Base-by-base conservation (phyloP, 768 basidiomycete species). In the Tremella fuciformis region DNA sequence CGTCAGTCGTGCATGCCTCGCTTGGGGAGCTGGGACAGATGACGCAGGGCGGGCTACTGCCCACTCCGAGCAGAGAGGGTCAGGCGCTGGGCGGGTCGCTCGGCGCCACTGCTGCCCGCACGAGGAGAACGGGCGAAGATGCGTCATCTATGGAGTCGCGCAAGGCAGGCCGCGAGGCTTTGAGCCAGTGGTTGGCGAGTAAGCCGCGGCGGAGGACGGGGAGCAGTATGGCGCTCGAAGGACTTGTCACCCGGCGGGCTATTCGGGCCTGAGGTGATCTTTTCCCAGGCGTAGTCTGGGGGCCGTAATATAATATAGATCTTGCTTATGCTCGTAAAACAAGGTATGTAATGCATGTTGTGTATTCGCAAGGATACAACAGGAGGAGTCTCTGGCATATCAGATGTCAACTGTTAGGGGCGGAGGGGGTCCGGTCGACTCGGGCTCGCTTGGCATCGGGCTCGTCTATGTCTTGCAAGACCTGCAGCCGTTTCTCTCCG, bases 261-360 rank as follows among this genome's bases (percentile, higher is more conserved):
- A 34, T 34, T 6, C 29, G 29, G 29, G 29, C 11, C 6, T 34
- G 29, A 34, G 29, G 29, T 34, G 6, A 6, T 34, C 29, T 34
- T 34, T 11, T 11, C 29, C 29, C 29, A 6, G 29, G 29, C 29
- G 29, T 11, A 34, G 29, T 34, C 11, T 6, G 4, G 29, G 4
- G 29, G 29, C 4, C 29, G 29, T 34, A 34, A 34, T 34, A 34
- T 34, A 11, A 34, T 34, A 34, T n/a, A n/a, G n/a, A n/a, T n/a
- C n/a, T n/a, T n/a, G n/a, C n/a, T n/a, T n/a, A n/a, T n/a, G n/a
- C n/a, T n/a, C n/a, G n/a, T n/a, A n/a, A 15, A 46, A 22, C n/a
- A 18, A 46, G n/a, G 42, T 15, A 46, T 18, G n/a, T 46, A 46
- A 46, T 46, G 42, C 42, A 46, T 46, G n/a, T n/a, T 46, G 42